These are phyloP conservation scores for Phascolomyces articulosus DNA, from an alignment of 371 early-diverging fungal genomes.

Conservation along the genomic window DNA sequence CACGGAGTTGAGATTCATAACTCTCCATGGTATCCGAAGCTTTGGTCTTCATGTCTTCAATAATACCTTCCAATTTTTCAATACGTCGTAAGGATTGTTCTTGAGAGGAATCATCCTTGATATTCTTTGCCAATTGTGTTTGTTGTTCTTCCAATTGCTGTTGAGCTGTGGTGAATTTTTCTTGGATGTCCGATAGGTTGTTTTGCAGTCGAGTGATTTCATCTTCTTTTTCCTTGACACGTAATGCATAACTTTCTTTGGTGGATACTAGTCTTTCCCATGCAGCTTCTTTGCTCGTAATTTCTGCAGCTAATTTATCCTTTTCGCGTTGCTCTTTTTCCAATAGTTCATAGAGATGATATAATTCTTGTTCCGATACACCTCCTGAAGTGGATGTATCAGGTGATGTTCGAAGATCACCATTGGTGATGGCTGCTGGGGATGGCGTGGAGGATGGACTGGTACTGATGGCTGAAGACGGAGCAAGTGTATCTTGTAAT, in stretches of 20 bases:
- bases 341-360: conserved; percentile 25
- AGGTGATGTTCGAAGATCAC: neutral
- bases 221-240: conserved; percentile 36
- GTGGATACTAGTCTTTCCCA: conserved; percentile 42
- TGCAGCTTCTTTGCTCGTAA: conserved; percentile 42
- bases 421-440: neutral
- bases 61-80: conserved; percentile 22
- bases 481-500: neutral
- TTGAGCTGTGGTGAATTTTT: conserved; percentile 10
- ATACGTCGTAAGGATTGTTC: conserved; percentile 21
- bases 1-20: conserved; percentile 7
- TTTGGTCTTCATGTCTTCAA: conserved; percentile 19
- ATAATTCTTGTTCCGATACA: conserved; percentile 13
- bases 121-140: conserved; percentile 12
- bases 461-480: neutral
- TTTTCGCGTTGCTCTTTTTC: conserved; percentile 38
- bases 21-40: conserved; percentile 14
- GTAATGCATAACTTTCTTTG: conserved; percentile 45
- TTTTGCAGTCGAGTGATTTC: conserved; percentile 30
- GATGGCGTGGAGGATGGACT: neutral
- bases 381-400: neutral
- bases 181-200: conserved; percentile 16
- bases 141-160: conserved; percentile 16
- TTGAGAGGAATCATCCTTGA: conserved; percentile 13
- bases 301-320: conserved; percentile 23